Evolutionary conservation across 2,329 filamentous ascomycete genomes (phyloP).

Genomic region (Corinectria fuckeliana): DNA sequence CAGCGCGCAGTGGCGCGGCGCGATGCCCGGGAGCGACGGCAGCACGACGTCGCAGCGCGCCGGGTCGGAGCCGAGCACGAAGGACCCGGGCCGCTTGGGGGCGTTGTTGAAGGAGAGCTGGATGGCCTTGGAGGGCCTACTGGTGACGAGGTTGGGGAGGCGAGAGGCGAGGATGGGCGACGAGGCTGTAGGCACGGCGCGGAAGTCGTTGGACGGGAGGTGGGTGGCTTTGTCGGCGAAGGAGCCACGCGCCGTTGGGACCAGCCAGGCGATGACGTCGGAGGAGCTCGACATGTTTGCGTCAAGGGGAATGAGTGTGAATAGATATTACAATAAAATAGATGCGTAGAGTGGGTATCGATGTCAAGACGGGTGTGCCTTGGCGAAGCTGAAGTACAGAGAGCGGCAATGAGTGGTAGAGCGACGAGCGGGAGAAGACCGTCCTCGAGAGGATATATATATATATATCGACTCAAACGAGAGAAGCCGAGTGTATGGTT

Average conservation of each 20-base stretch:
- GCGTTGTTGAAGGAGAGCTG: conserved; percentile 45
- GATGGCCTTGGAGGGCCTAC: conserved; percentile 41
- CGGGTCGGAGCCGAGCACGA: conserved; percentile 48
- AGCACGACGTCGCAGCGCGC: conserved; percentile 46
- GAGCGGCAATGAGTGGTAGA: conserved; percentile 21
- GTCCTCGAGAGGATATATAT: conserved; percentile 14
- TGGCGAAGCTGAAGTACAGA: background rate
- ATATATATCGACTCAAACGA: conserved; percentile 34
- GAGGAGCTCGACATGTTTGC: conserved; percentile 25
- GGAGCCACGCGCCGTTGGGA: conserved; percentile 45
- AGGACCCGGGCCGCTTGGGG: conserved; percentile 45
- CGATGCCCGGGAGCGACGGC: conserved; percentile 43
- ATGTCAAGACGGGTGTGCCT: conserved; percentile 13
- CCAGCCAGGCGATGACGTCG: conserved; percentile 49
- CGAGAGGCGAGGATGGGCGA: conserved; percentile 37
- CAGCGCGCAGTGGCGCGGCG: conserved; percentile 46
- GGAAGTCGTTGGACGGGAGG: conserved; percentile 42
- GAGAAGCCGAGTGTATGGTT: conserved; percentile 23
- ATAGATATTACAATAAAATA: conserved; percentile 14
- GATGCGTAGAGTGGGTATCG: conserved; percentile 8
- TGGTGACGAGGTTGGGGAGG: conserved; percentile 37
- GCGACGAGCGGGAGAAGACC: conserved; percentile 16
- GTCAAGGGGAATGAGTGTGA: conserved; percentile 9
- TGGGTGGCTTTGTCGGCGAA: conserved; percentile 43
- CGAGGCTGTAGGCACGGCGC: conserved; percentile 35